Conservation (phyloP, 2,329 filamentous ascomycete species). For the Fusarium sp. region DNA sequence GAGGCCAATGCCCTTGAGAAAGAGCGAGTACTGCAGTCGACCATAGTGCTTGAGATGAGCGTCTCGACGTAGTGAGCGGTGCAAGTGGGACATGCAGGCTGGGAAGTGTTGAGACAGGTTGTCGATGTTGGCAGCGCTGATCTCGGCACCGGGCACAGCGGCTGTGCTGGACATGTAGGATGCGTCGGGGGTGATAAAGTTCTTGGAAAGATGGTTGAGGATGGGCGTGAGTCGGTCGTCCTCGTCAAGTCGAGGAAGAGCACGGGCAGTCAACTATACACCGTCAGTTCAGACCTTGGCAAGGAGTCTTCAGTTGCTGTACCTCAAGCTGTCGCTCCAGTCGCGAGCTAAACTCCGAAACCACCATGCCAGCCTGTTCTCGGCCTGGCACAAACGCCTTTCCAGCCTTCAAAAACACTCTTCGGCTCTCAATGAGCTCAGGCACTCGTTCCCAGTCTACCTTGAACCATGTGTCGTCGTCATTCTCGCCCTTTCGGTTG, state of each 20-base stretch:
- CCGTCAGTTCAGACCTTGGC: neutral
- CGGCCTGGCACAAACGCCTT: slow-evolving; percentile 90
- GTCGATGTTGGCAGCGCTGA: slow-evolving; percentile 83
- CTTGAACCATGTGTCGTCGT: slow-evolving; percentile 94
- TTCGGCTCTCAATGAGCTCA: slow-evolving; percentile 83
- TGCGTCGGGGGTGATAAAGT: slow-evolving; percentile 91
- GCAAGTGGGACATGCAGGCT: slow-evolving; percentile 92
- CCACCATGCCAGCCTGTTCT: slow-evolving; percentile 89
- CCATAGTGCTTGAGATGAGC: slow-evolving; percentile 93
- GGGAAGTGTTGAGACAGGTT: slow-evolving; percentile 83
- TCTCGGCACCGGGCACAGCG: slow-evolving; percentile 74
- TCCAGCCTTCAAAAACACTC: slow-evolving; percentile 79
- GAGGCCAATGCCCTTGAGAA: slow-evolving; percentile 94
- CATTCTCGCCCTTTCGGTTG: slow-evolving; percentile 53
- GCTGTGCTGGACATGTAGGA: slow-evolving; percentile 73
- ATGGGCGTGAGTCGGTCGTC: slow-evolving; percentile 84
- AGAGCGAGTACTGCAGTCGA: slow-evolving; percentile 92
- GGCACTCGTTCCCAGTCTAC: slow-evolving; percentile 95
- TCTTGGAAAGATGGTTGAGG: slow-evolving; percentile 85
- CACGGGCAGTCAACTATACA: slow-evolving; percentile 81
- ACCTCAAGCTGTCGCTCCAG: slow-evolving; percentile 87
- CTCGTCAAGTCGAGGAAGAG: slow-evolving; percentile 91
- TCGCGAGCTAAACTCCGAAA: slow-evolving; percentile 83
- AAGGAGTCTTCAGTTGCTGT: slow-evolving; percentile 35
- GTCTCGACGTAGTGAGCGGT: slow-evolving; percentile 85